Conservation (phyloP, 495 filamentous ascomycete species). For the Corynascus novoguineensis region DNA sequence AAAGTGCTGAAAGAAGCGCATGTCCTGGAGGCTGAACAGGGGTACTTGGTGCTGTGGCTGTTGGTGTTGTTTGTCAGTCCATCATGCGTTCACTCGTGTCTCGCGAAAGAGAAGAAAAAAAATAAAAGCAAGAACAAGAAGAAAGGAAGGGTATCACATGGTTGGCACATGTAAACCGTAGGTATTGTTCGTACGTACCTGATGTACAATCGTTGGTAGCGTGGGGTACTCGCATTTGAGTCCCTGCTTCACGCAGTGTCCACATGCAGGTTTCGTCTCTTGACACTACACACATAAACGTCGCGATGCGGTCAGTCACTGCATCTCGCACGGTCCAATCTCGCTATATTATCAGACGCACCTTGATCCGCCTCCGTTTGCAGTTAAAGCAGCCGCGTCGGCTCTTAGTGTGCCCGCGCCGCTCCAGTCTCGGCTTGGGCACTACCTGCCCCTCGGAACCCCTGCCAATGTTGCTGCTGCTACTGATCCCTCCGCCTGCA, state of each 20-base stretch:
- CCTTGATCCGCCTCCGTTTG: conserved; percentile 59
- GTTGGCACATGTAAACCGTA: background rate
- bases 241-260: conserved; percentile 53
- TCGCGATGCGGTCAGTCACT: background rate
- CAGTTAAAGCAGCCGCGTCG: conserved; percentile 60
- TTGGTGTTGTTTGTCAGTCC: conserved; percentile 9
- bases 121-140: too few relatives aligned
- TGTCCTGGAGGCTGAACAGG: conserved; percentile 51
- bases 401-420: conserved; percentile 55
- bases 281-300: conserved; percentile 47
- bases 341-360: conserved; percentile 10
- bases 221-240: conserved; percentile 55
- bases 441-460: background rate
- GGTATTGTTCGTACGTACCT: conserved; percentile 22
- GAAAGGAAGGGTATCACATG: too few relatives aligned
- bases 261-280: conserved; percentile 53
- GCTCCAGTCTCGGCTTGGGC: conserved; percentile 34
- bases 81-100: too few relatives aligned
- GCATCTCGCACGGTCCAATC: background rate
- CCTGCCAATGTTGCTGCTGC: background rate
- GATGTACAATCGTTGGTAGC: conserved; percentile 38
- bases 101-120: too few relatives aligned
- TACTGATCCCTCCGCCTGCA: background rate
- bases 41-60: conserved; percentile 42
- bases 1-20: conserved; percentile 61